Conservation (phyloP, 805 yeast species). For the Saccharomycopsis capsularis region DNA sequence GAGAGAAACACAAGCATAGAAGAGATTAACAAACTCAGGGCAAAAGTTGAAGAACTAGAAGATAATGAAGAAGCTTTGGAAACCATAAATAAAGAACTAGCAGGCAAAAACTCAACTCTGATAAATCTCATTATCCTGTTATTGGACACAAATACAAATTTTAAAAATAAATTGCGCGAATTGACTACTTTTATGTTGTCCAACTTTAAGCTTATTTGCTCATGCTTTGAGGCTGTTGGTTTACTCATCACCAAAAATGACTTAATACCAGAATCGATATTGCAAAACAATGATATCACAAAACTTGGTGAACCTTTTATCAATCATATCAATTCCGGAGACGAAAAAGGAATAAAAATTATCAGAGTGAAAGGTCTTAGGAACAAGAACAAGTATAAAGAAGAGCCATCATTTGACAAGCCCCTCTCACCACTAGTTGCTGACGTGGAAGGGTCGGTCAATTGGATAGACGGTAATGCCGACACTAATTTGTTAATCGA, state of each 20-base stretch:
- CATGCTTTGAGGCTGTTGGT: slow-evolving; percentile 69
- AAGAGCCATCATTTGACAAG: slow-evolving; percentile 34
- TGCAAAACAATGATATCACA: slow-evolving; percentile 16
- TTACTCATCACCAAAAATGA: slow-evolving; percentile 48
- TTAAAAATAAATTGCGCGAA: slow-evolving; percentile 34
- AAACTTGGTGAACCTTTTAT: slow-evolving; percentile 16
- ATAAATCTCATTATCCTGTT: slow-evolving; percentile 28
- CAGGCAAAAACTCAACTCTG: slow-evolving; percentile 22
- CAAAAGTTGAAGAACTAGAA: slow-evolving; percentile 43
- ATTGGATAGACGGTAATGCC: slow-evolving; percentile 37
- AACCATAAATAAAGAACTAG: slow-evolving; percentile 36
- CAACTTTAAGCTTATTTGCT: slow-evolving; percentile 44
- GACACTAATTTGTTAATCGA: background rate
- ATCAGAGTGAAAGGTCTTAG: slow-evolving; percentile 77
- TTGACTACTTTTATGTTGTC: slow-evolving; percentile 35
- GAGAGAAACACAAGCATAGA: slow-evolving; percentile 46
- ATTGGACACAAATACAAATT: slow-evolving; percentile 29
- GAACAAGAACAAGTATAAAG: slow-evolving; percentile 35
- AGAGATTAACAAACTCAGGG: slow-evolving; percentile 42
- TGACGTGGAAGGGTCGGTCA: slow-evolving; percentile 33
- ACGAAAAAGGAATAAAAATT: slow-evolving; percentile 38
- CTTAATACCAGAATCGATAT: slow-evolving; percentile 13
- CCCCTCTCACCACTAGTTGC: slow-evolving; percentile 28
- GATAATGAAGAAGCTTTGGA: slow-evolving; percentile 38
- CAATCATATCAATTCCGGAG: slow-evolving; percentile 3